These are phyloP conservation scores for Macrophomina tecta DNA, from an alignment of 2,329 filamentous ascomycete species.

Conservation along the genomic window DNA sequence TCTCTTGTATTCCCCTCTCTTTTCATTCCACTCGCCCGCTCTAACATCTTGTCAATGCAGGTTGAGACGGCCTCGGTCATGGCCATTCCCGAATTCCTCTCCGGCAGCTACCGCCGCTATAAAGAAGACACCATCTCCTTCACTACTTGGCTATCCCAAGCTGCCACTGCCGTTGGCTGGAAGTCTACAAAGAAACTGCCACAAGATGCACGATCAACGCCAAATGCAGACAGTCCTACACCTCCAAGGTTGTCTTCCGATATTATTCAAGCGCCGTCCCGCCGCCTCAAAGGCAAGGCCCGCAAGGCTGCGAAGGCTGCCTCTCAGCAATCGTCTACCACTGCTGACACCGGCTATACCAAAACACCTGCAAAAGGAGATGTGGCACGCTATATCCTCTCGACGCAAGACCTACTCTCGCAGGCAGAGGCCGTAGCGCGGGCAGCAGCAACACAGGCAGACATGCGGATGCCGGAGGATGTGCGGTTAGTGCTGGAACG, in stretches of 20 bases:
- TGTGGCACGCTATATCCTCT: background rate
- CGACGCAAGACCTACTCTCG: background rate
- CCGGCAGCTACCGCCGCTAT: background rate
- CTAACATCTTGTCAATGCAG: no score
- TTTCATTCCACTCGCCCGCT: no score
- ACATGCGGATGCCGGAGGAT: background rate
- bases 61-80: background rate
- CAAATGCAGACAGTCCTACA: background rate
- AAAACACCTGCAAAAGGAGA: background rate
- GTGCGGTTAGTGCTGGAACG: background rate
- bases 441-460: background rate
- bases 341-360: background rate
- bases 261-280: background rate
- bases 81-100: background rate
- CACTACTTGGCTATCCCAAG: slow-evolving; percentile 1
- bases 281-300: slow-evolving; percentile 4
- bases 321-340: background rate
- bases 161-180: background rate
- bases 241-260: background rate
- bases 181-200: background rate
- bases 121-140: slow-evolving; percentile 2
- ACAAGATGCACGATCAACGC: background rate
- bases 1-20: no score
- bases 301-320: background rate
- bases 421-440: background rate